Conservation (phyloP, 1,284 basidiomycete genomes). For the Irpex rosettiformis region DNA sequence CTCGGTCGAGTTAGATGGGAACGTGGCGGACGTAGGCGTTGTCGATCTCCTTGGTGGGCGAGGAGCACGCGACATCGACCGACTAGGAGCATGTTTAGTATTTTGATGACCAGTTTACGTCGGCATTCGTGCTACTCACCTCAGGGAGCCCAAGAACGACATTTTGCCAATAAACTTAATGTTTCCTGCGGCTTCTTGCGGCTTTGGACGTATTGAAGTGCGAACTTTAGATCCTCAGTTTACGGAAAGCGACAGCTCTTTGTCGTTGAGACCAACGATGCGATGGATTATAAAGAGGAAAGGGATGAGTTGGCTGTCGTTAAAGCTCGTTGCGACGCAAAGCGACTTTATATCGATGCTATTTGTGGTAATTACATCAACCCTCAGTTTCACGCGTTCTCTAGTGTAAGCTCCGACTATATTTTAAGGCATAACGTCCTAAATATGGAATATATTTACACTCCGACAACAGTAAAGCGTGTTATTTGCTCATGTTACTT, state of each 20-base stretch:
- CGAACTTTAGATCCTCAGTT: neutral
- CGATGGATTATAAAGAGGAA: neutral
- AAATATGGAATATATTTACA: neutral
- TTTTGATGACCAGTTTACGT: neutral
- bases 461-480: neutral
- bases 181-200: neutral
- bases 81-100: slow-evolving; percentile 35
- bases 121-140: slow-evolving; percentile 39
- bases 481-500: slow-evolving; percentile 25
- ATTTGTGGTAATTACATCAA: neutral
- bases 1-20: slow-evolving; percentile 39
- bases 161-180: slow-evolving; percentile 31
- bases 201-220: neutral
- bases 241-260: neutral
- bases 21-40: slow-evolving; percentile 65
- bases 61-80: slow-evolving; percentile 67
- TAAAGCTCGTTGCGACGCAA: slow-evolving; percentile 13
- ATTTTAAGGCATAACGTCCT: neutral
- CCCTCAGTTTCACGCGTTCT: neutral
- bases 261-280: neutral
- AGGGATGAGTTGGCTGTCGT: slow-evolving; percentile 5
- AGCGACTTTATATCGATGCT: slow-evolving; percentile 10
- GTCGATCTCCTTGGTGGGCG: slow-evolving; percentile 62
- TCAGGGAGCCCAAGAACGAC: slow-evolving; percentile 79
- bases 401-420: neutral